phyloP scores from a whole-genome alignment of 73 alveolate genomes.

The Stentor coeruleus region DNA sequence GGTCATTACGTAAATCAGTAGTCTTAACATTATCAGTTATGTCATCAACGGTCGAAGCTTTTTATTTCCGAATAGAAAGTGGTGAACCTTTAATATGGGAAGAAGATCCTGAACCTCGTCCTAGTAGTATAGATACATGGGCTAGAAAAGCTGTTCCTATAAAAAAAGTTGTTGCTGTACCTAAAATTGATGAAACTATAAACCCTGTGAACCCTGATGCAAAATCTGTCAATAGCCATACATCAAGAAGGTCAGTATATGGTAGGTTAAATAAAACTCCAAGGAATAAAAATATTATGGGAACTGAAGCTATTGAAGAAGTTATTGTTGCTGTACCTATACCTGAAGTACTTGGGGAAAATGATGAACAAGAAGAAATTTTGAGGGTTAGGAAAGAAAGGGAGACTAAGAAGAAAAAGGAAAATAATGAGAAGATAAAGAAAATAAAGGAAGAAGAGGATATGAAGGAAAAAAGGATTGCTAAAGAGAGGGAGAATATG shows the following conservation, averaged over 20 bases:
- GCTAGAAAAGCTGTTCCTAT: constrained; percentile 1
- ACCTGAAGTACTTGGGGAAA: not conserved
- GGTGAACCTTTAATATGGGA: not conserved
- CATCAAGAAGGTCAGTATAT: not conserved
- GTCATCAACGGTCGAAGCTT: not conserved
- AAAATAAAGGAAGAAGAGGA: constrained; percentile 22
- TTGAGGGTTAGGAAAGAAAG: not conserved
- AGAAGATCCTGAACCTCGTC: not conserved
- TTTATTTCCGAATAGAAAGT: not conserved
- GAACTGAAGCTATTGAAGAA: not conserved
- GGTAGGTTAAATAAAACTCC: not conserved
- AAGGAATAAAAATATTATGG: not conserved
- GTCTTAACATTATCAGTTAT: not conserved
- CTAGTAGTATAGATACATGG: constrained; percentile 2
- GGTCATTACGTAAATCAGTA: not conserved
- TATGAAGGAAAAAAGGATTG: not conserved
- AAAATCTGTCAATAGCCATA: not conserved
- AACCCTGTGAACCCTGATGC: not conserved
- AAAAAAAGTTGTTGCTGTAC: not conserved
- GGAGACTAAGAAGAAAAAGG: not conserved
- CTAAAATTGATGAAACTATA: not conserved
- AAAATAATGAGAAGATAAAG: not conserved
- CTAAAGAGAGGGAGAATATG: too few species aligned
- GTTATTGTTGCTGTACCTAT: not conserved
- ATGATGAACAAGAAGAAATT: not conserved